Conservation (phyloP, 139 green algal genomes). For the Chlorella sp. region DNA sequence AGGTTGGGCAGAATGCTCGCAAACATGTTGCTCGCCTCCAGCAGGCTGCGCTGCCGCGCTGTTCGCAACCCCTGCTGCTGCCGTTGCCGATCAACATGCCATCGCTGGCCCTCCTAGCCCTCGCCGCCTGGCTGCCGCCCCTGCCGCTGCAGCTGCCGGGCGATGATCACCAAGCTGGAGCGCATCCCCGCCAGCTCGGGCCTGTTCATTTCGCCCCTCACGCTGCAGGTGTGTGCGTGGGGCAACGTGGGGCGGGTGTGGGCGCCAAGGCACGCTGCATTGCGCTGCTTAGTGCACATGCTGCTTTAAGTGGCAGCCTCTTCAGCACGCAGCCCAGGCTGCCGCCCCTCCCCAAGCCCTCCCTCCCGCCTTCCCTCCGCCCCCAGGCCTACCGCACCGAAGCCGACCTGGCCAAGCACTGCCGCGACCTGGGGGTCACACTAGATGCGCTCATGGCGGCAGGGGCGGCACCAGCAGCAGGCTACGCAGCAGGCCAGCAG, state of each 20-base stretch:
- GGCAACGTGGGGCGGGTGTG: too few species aligned
- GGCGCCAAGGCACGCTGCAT: too few species aligned
- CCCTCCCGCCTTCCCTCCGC: background rate
- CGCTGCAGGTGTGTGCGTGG: conserved; percentile 66
- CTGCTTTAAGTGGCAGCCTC: too few species aligned
- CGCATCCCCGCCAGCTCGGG: conserved; percentile 56
- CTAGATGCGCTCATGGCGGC: conserved; percentile 1
- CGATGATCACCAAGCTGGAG: conserved; percentile 63
- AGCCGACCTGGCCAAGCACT: conserved; percentile 62
- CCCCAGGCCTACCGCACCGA: conserved; percentile 26
- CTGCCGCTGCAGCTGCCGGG: conserved; percentile 56
- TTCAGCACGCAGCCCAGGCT: too few species aligned
- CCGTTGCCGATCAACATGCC: too few species aligned
- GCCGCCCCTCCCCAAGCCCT: too few species aligned
- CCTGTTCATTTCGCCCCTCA: conserved; percentile 74
- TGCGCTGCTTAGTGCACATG: too few species aligned
- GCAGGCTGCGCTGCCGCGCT: too few species aligned
- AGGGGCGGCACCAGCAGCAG: background rate
- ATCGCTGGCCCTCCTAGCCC: too few species aligned
- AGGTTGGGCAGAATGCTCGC: background rate
- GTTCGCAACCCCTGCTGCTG: too few species aligned
- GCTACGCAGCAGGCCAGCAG: background rate
- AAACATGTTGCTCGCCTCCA: too few species aligned
- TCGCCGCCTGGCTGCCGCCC: too few species aligned
- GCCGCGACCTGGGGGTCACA: conserved; percentile 46